These are phyloP conservation scores for Ogataea glucozyma DNA, from an alignment of 805 yeast genomes.

Conservation along the genomic window DNA sequence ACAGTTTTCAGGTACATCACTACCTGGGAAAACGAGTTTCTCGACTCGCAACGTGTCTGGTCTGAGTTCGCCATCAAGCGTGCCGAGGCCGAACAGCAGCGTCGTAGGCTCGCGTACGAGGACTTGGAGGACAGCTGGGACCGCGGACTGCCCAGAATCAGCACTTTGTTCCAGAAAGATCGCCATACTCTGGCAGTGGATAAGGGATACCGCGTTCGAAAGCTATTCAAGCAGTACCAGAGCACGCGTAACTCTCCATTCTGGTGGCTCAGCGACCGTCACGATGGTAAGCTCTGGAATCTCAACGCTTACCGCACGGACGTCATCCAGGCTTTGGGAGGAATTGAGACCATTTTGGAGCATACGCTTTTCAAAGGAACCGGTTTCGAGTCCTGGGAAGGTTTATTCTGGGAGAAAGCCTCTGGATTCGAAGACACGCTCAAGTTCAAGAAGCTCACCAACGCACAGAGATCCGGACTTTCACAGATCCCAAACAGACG, in stretches of 20 bases:
- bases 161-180: slow-evolving; percentile 92
- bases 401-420: slow-evolving; percentile 97
- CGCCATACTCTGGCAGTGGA: slow-evolving; percentile 93
- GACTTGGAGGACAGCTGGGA: slow-evolving; percentile 96
- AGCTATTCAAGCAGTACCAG: slow-evolving; percentile 73
- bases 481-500: slow-evolving; percentile 97
- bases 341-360: slow-evolving; percentile 92
- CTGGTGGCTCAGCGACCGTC: slow-evolving; percentile 95
- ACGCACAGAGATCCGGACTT: slow-evolving; percentile 96
- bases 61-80: slow-evolving; percentile 92
- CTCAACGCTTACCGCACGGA: slow-evolving; percentile 90
- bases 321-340: slow-evolving; percentile 96
- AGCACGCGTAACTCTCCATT: slow-evolving; percentile 78
- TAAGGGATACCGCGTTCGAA: slow-evolving; percentile 85
- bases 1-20: slow-evolving; percentile 90
- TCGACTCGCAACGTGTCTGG: slow-evolving; percentile 96
- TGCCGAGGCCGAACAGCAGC: slow-evolving; percentile 80
- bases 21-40: slow-evolving; percentile 94
- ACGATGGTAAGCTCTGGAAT: slow-evolving; percentile 96
- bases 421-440: slow-evolving; percentile 96
- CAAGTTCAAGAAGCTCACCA: slow-evolving; percentile 91
- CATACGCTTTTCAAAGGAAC: slow-evolving; percentile 96
- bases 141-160: slow-evolving; percentile 93
- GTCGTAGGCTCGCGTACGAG: slow-evolving; percentile 84
- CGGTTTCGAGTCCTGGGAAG: slow-evolving; percentile 98